Evolutionary conservation across 2,329 filamentous ascomycete species (phyloP).

Genomic region (Beauveria brongniartii): DNA sequence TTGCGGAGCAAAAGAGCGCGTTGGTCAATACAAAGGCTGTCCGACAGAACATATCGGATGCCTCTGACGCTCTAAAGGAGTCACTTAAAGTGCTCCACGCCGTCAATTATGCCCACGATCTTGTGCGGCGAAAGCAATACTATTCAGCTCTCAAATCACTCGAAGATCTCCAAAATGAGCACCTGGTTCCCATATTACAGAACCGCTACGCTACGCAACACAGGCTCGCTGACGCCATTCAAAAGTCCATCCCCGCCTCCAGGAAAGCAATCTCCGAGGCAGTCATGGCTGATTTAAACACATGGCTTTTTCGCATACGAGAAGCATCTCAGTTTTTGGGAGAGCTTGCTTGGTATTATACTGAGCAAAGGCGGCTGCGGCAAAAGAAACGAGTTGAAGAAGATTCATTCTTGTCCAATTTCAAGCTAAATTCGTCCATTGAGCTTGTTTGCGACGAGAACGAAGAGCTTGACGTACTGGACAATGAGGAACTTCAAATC

Average conservation of each 20-base stretch:
- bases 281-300: conserved; percentile 94
- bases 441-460: conserved; percentile 92
- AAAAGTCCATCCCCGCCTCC: conserved; percentile 87
- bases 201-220: conserved; percentile 89
- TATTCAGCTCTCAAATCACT: conserved; percentile 90
- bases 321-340: conserved; percentile 95
- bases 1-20: conserved; percentile 89
- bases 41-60: conserved; percentile 92
- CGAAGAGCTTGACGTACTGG: conserved; percentile 89
- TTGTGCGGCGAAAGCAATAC: conserved; percentile 87
- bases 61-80: conserved; percentile 77
- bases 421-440: conserved; percentile 91
- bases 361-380: conserved; percentile 72
- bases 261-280: conserved; percentile 91
- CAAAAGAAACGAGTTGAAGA: conserved; percentile 76
- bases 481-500: conserved; percentile 91
- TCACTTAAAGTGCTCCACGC: conserved; percentile 87
- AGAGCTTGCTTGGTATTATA: conserved; percentile 95
- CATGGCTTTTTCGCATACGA: conserved; percentile 89
- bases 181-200: conserved; percentile 63
- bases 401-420: conserved; percentile 66
- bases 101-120: conserved; percentile 88
- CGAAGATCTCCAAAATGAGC: conserved; percentile 93
- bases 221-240: conserved; percentile 90
- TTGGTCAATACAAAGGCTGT: conserved; percentile 88